These are phyloP conservation scores for Apophysomyces variabilis DNA, from an alignment of 371 early-diverging fungal genomes.

Conservation along the genomic window DNA sequence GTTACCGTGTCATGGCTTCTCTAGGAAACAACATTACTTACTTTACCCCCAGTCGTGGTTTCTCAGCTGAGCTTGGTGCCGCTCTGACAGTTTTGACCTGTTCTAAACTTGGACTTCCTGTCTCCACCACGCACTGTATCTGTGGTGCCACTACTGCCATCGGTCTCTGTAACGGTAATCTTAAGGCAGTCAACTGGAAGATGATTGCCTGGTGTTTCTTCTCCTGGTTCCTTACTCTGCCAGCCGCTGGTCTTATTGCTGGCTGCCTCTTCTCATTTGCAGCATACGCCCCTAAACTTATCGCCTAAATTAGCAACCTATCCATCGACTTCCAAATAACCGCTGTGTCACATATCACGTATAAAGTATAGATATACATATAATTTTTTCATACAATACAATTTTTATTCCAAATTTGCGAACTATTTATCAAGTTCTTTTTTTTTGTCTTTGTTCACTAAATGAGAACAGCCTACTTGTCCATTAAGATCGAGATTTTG, in stretches of 20 bases:
- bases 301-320: not conserved
- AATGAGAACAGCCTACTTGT: too few species aligned
- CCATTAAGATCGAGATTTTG: too few species aligned
- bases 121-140: constrained; percentile 92
- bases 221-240: constrained; percentile 86
- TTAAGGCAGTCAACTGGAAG: constrained; percentile 82
- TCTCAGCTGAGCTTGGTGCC: constrained; percentile 84
- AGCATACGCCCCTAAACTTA: constrained; percentile 55
- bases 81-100: constrained; percentile 85
- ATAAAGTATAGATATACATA: too few species aligned
- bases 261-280: constrained; percentile 73
- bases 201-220: constrained; percentile 71
- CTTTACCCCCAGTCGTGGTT: constrained; percentile 84
- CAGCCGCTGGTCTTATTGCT: constrained; percentile 70
- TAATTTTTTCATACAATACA: too few species aligned
- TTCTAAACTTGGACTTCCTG: constrained; percentile 81
- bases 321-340: too few species aligned
- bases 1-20: constrained; percentile 74
- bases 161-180: constrained; percentile 79
- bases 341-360: too few species aligned
- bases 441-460: too few species aligned
- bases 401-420: too few species aligned
- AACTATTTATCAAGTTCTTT: too few species aligned
- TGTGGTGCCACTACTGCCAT: constrained; percentile 85
- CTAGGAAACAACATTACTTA: constrained; percentile 89